Evolutionary conservation across 306 rosid genomes (phyloP).

Genomic region (Crotalaria pallida): DNA sequence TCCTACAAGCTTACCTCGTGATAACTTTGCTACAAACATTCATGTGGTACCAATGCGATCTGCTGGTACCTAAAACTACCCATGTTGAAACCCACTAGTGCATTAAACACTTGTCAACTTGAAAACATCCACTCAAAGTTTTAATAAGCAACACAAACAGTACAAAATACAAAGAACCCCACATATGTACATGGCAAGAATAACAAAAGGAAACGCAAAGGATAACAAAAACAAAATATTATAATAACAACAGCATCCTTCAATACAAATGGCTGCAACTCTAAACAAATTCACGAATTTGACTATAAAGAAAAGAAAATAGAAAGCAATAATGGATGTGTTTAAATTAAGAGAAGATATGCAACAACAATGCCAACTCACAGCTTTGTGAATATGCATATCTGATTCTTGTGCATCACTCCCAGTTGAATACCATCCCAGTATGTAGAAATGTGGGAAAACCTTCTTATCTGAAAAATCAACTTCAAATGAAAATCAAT

Average conservation of each 20-base stretch:
- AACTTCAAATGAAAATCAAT: background rate
- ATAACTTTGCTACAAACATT: background rate
- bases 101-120: background rate
- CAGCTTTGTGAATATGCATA: slow-evolving; percentile 92
- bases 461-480: slow-evolving; percentile 80
- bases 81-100: background rate
- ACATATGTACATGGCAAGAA: background rate
- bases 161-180: background rate
- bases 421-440: slow-evolving; percentile 98
- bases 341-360: background rate
- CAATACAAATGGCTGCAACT: background rate
- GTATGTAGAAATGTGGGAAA: slow-evolving; percentile 80
- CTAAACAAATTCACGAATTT: background rate
- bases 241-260: background rate
- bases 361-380: slow-evolving; percentile 27
- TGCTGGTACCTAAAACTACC: background rate
- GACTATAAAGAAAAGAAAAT: background rate
- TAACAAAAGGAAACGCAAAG: no score
- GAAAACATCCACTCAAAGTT: background rate
- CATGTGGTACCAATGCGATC: background rate
- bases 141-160: background rate
- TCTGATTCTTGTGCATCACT: slow-evolving; percentile 82
- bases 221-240: background rate
- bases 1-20: background rate
- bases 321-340: background rate